These are phyloP conservation scores for Oryza brachyantha DNA, from an alignment of 176 grass and related monocot species.

Conservation along the genomic window DNA sequence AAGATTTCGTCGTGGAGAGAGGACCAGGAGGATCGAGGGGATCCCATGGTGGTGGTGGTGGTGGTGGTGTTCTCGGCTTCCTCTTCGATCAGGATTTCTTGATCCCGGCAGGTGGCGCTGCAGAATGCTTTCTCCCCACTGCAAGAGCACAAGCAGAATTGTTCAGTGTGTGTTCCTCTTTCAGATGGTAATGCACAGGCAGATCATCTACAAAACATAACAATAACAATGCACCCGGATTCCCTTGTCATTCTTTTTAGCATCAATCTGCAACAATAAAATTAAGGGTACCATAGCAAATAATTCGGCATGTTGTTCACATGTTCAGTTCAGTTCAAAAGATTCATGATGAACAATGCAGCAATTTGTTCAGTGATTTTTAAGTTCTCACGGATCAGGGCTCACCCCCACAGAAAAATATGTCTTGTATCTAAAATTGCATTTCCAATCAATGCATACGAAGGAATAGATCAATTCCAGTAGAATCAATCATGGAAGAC, in stretches of 20 bases:
- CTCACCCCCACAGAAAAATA: not conserved
- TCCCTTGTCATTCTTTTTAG: not conserved
- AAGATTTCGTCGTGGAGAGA: constrained; percentile 77
- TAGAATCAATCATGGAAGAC: not conserved
- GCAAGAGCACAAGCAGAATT: constrained; percentile 2
- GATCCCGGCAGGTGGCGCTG: constrained; percentile 65
- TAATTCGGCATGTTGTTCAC: not conserved
- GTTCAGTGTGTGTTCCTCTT: constrained; percentile 8
- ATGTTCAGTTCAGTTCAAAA: not conserved
- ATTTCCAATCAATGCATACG: not conserved
- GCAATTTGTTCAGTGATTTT: not conserved
- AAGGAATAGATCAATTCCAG: not conserved
- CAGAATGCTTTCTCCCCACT: constrained; percentile 93
- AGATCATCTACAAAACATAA: not conserved
- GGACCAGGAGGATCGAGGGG: constrained; percentile 43
- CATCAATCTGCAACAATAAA: not conserved
- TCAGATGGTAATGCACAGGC: constrained; percentile 4
- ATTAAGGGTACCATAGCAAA: not conserved
- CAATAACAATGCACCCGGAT: not conserved
- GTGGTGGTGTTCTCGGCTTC: constrained; percentile 48
- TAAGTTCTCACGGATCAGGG: not conserved
- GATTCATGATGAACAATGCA: not conserved
- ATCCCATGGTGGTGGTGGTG: not conserved
- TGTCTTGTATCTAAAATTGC: not conserved
- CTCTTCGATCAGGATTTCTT: constrained; percentile 73